Percentiles rank a stretch among this genome's conserved stretches.
Evolutionary conservation across 495 filamentous ascomycete genomes (phyloP).

Genomic region (Peziza echinospora): DNA sequence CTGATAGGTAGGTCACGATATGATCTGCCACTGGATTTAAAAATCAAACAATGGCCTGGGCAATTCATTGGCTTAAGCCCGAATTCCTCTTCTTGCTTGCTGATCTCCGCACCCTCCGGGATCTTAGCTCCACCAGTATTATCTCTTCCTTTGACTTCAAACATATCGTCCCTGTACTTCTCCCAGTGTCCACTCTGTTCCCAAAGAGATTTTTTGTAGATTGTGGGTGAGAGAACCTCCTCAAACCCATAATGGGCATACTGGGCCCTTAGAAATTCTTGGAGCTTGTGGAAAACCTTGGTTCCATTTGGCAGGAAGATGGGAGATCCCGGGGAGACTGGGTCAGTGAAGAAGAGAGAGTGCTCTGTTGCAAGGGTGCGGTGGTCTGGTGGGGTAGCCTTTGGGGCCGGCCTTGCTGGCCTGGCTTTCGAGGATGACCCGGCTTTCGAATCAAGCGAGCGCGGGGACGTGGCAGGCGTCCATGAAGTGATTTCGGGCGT

Average conservation of each 20-base stretch:
- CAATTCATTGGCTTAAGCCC: conserved; percentile 96
- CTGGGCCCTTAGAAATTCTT: conserved; percentile 65
- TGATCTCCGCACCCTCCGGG: conserved; percentile 19
- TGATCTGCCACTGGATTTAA: conserved; percentile 40
- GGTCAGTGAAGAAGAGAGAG: conserved; percentile 55
- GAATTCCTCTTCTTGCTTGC: conserved; percentile 52
- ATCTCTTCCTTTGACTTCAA: conserved; percentile 49
- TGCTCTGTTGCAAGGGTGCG: conserved; percentile 47
- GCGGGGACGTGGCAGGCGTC: no score
- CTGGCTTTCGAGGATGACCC: no score
- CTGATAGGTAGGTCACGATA: conserved; percentile 66
- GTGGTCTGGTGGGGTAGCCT: conserved; percentile 23
- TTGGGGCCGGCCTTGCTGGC: not conserved
- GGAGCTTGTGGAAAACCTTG: conserved; percentile 67
- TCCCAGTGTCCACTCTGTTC: conserved; percentile 76
- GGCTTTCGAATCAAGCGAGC: no score
- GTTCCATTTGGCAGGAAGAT: conserved; percentile 74
- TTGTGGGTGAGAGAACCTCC: conserved; percentile 80
- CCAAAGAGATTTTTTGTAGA: conserved; percentile 85
- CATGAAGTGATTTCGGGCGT: no score
- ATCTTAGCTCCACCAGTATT: conserved; percentile 24
- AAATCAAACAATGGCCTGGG: conserved; percentile 81
- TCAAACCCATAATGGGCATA: conserved; percentile 75
- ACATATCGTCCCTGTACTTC: conserved; percentile 92
- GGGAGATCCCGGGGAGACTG: conserved; percentile 70